Percentiles rank a stretch among this genome's conserved stretches.
These are phyloP conservation scores for Pythium angustatum DNA, from an alignment of 352 stramenopile species.

Conservation along the genomic window DNA sequence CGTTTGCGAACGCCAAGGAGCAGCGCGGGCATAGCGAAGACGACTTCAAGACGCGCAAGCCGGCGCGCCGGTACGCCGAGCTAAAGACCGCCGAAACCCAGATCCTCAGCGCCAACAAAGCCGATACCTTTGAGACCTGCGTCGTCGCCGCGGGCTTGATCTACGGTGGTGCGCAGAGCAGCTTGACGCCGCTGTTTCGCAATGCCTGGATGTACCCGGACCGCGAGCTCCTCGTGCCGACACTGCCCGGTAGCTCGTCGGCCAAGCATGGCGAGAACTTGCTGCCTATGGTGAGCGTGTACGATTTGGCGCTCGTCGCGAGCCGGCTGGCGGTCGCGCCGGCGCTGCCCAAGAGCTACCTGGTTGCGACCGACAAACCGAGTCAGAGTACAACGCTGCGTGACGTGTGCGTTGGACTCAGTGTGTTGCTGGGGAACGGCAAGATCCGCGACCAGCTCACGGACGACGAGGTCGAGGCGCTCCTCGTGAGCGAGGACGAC, in stretches of 20 bases:
- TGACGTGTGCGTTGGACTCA: slow-evolving; percentile 63
- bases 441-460: slow-evolving; percentile 40
- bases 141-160: slow-evolving; percentile 73
- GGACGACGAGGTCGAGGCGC: slow-evolving; percentile 51
- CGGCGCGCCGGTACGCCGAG: slow-evolving; percentile 63
- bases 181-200: slow-evolving; percentile 65
- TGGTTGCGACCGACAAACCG: slow-evolving; percentile 65
- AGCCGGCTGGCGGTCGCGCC: slow-evolving; percentile 43
- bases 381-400: slow-evolving; percentile 55
- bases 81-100: slow-evolving; percentile 86
- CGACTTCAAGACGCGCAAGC: slow-evolving; percentile 79
- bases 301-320: slow-evolving; percentile 66
- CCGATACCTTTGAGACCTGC: slow-evolving; percentile 68
- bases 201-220: slow-evolving; percentile 72
- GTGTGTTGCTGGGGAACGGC: slow-evolving; percentile 56
- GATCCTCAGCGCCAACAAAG: slow-evolving; percentile 65
- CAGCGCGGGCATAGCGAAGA: slow-evolving; percentile 57
- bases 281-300: slow-evolving; percentile 84
- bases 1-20: slow-evolving; percentile 44
- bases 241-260: slow-evolving; percentile 36
- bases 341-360: slow-evolving; percentile 52
- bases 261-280: slow-evolving; percentile 53
- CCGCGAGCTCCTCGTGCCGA: slow-evolving; percentile 57
- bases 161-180: slow-evolving; percentile 76
- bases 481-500: slow-evolving; percentile 64